phyloP scores from a whole-genome alignment of 495 filamentous ascomycete genomes.

The Peziza echinospora region DNA sequence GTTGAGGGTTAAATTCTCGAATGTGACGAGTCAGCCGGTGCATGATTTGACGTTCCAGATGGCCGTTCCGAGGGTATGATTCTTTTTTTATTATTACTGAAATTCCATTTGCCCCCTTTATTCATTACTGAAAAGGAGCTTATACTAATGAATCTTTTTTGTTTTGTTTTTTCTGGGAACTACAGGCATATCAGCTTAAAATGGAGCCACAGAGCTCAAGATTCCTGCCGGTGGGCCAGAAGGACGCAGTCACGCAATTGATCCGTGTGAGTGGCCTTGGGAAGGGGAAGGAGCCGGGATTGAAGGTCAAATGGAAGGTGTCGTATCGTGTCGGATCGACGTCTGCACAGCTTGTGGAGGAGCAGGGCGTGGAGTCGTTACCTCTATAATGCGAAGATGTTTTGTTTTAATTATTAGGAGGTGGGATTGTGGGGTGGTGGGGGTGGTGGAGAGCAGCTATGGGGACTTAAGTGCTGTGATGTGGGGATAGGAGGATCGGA shows the following conservation, averaged over 20 bases:
- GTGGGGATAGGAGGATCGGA: too few relatives aligned
- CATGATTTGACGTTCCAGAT: slow-evolving; percentile 72
- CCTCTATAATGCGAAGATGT: too few relatives aligned
- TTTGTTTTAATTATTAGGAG: too few relatives aligned
- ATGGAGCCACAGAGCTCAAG: slow-evolving; percentile 69
- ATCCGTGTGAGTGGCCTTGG: slow-evolving; percentile 57
- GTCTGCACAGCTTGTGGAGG: slow-evolving; percentile 35
- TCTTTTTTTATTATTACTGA: neutral
- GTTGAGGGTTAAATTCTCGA: slow-evolving; percentile 50
- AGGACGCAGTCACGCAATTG: slow-evolving; percentile 58
- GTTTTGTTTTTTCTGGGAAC: too few relatives aligned
- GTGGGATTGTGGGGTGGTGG: too few relatives aligned
- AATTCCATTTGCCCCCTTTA: slow-evolving; percentile 4
- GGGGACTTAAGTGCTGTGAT: too few relatives aligned
- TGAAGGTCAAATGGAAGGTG: slow-evolving; percentile 78
- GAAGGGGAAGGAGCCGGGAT: slow-evolving; percentile 43
- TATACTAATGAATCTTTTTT: slow-evolving; percentile 40
- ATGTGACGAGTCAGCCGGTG: slow-evolving; percentile 46
- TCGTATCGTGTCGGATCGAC: slow-evolving; percentile 43
- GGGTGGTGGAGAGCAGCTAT: too few relatives aligned
- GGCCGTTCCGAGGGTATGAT: slow-evolving; percentile 71
- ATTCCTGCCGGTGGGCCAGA: slow-evolving; percentile 47
- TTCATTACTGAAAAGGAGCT: neutral
- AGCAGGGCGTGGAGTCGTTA: slow-evolving; percentile 65
- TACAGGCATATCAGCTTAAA: slow-evolving; percentile 48